phyloP scores from a whole-genome alignment of 2,329 filamentous ascomycete genomes.

The Leptographium lundbergii region DNA sequence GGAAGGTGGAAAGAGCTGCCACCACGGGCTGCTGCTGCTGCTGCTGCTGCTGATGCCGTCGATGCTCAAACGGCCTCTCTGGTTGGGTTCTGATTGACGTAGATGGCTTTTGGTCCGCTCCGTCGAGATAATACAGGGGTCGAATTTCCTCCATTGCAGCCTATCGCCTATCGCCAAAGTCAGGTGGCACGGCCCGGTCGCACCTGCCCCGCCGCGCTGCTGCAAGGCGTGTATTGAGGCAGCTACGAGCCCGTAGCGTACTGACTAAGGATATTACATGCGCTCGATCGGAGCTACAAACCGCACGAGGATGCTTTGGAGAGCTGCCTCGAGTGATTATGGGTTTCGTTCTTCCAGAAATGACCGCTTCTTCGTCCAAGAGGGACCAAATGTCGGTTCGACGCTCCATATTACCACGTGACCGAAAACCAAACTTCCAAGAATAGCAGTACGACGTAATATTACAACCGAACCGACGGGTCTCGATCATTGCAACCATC shows the following conservation, averaged over 20 bases:
- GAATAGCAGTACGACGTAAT: background rate
- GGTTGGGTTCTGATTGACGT: background rate
- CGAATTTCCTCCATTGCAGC: background rate
- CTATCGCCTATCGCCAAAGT: background rate
- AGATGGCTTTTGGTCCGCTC: background rate
- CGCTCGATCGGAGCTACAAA: background rate
- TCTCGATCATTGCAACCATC: background rate
- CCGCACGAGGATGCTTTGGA: background rate
- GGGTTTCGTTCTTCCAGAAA: background rate
- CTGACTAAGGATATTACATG: background rate
- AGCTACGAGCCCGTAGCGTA: background rate
- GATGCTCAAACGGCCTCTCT: background rate
- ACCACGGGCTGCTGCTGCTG: background rate
- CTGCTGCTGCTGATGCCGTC: background rate
- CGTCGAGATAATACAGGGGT: background rate
- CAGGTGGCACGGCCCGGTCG: background rate
- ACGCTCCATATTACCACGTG: background rate
- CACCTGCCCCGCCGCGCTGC: background rate
- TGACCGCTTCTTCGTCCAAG: background rate
- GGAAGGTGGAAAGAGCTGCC: background rate
- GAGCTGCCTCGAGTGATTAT: background rate
- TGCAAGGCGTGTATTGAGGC: background rate
- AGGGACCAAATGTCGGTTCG: background rate
- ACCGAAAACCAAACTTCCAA: background rate
- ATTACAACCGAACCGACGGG: background rate